Base-by-base conservation (phyloP, 2,329 filamentous ascomycete species). In the Fusarium pininemorale region DNA sequence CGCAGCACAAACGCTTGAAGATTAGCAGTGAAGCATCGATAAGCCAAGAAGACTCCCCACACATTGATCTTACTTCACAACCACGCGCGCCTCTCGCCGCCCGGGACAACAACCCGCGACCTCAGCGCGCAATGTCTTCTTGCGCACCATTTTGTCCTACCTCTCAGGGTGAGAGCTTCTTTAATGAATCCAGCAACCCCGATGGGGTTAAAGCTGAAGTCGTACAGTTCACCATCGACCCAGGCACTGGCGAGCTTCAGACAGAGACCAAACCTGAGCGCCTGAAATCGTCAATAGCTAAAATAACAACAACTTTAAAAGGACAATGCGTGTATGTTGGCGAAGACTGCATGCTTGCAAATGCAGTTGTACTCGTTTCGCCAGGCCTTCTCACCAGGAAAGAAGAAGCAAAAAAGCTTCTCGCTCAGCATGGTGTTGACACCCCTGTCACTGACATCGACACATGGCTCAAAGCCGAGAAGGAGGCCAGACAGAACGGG, bases 391-490 rank as follows among this genome's bases (percentile, higher is more conserved):
- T 84, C 18, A 65, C 76, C 1, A 80, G 28, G 26, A 55, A 79
- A 72, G 16, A 38, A 9, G 75, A 86, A 11, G 81, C 81, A 0
- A 81, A 84, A 3, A 77, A 81, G 28, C 76, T 88, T 0, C 78
- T 88, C 4, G 67, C 72, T 4, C 75, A 75, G 1, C 88, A 89
- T 47, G 86, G 86, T 3, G 78, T 88, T 42, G 39, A 71, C 5
- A 61, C 77, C 1, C 79, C 83, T 22, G 71, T 82, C 3, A 77
- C 78, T 1, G 79, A 86, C 9, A 79, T 84, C 1, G 72, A 79
- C 18, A 72, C 73, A 7, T 88, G 85, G 80, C 51, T 79, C 10
- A 50, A 72, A 22, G 55, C 71, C 8, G 66, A 80, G 13, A 53
- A 70, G 41, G 30, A 37, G 41, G 22, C 26, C 42, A 26, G 30